Conservation (phyloP, 805 yeast species). For the Spathaspora passalidarum region DNA sequence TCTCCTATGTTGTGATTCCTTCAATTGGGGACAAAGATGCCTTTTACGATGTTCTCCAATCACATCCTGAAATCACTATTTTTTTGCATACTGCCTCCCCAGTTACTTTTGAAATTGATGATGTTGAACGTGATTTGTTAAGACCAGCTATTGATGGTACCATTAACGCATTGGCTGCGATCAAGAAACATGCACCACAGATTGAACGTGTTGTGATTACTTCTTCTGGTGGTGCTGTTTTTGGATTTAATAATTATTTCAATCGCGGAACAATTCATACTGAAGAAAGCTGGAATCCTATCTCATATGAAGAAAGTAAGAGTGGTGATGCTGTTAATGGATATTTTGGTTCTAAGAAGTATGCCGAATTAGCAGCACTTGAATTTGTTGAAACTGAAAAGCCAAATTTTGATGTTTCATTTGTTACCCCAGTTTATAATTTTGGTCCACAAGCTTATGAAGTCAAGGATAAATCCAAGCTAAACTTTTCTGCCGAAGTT, state of each 20-base stretch:
- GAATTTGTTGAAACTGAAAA: constrained; percentile 20
- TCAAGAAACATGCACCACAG: constrained; percentile 33
- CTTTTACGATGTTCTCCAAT: constrained; percentile 42
- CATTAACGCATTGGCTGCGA: constrained; percentile 44
- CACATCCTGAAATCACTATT: constrained; percentile 47
- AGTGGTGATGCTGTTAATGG: constrained; percentile 24
- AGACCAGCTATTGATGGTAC: constrained; percentile 57
- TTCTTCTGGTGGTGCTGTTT: constrained; percentile 49
- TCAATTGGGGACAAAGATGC: constrained; percentile 46
- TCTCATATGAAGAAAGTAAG: constrained; percentile 36
- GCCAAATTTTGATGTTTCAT: constrained; percentile 16
- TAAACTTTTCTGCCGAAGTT: constrained; percentile 33
- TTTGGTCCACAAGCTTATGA: constrained; percentile 29
- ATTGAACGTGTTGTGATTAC: constrained; percentile 49
- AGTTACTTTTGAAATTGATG: constrained; percentile 32
- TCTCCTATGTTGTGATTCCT: constrained; percentile 31
- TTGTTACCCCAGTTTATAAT: constrained; percentile 19
- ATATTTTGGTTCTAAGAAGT: constrained; percentile 21
- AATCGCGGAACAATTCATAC: constrained; percentile 12
- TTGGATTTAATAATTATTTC: constrained; percentile 10
- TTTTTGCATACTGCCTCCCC: constrained; percentile 62
- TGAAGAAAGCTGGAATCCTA: constrained; percentile 34
- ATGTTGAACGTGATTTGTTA: constrained; percentile 44
- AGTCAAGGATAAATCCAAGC: constrained; percentile 19
- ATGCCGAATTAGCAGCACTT: constrained; percentile 29